Base-by-base conservation (phyloP, 495 filamentous ascomycete genomes). In the Penicillium silybi region DNA sequence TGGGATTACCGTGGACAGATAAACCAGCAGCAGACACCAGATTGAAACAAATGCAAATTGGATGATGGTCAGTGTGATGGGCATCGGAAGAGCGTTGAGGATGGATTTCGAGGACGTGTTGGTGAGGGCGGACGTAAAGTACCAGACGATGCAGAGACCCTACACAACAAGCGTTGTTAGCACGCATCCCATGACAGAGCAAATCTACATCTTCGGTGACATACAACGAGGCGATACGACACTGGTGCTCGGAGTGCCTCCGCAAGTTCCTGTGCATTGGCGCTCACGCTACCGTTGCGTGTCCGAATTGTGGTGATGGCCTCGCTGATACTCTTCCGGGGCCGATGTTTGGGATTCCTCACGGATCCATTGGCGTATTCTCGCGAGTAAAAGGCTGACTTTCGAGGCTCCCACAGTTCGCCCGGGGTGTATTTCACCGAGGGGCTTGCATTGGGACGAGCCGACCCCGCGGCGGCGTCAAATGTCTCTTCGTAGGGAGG, bases 71-170 rank as follows among this genome's bases (percentile, higher is more conserved):
- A 99, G 79, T 20, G 93, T 99, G 18, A 95, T 85, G 10, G 93
- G 95, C 66, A 87, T 89, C 27, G 89, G 85, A 53, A 97, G 91
- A 29, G 91, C 86, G 58, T 91, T 97, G 50, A 99, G 80, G 63
- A 99, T 97, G 9, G 92, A 86, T 73, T 97, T 97, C 34, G 93
- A 97, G 48, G 95, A 97, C 0, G 91, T 96, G 69, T 97, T 99
- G 51, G 93, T 95, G 54, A 97, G 73, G 44, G 93, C 92, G 23
- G 93, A 97, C 26, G 89, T 90, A 69, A 88, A 78, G 70, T 97
- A 99, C 93, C 93, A 97, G 58, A 90, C 72, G 41, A 89, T 62
- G 69, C 91, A 96, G 32, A 96, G 83, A 35, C 78, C 67, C 90
- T 96, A 40, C n/a, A 42, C 18, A 49, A 16, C 44, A 32, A 32